Conservation (phyloP, 2,329 filamentous ascomycete genomes). For the Ophiocordyceps polyrhachis-furcata region DNA sequence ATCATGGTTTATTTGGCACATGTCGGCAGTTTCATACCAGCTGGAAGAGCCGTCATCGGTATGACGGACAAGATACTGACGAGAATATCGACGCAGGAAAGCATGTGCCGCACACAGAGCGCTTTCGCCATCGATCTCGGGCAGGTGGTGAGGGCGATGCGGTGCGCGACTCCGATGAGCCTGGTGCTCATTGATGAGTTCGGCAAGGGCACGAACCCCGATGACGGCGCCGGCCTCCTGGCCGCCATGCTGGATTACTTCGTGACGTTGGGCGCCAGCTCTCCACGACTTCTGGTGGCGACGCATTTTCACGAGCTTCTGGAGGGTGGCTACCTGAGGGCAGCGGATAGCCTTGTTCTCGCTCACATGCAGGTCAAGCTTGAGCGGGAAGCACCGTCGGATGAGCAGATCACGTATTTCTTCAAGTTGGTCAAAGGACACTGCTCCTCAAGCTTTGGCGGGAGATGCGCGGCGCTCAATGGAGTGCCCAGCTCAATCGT, state of each 20-base stretch:
- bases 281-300: constrained; percentile 39
- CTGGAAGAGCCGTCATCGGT: constrained; percentile 55
- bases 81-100: constrained; percentile 57
- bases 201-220: constrained; percentile 41
- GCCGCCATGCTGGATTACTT: constrained; percentile 40
- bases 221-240: constrained; percentile 40
- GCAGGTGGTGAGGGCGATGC: constrained; percentile 63
- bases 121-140: constrained; percentile 65
- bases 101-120: constrained; percentile 37
- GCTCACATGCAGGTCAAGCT: constrained; percentile 56
- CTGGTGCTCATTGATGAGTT: constrained; percentile 90
- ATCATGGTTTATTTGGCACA: constrained; percentile 86
- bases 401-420: constrained; percentile 53
- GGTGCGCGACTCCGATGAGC: constrained; percentile 55
- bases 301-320: constrained; percentile 59
- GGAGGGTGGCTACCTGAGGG: constrained; percentile 36
- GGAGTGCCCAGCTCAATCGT: constrained; percentile 59
- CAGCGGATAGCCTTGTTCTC: constrained; percentile 33
- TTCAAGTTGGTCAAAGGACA: constrained; percentile 52
- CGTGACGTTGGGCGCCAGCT: constrained; percentile 20
- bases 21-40: constrained; percentile 81
- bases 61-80: constrained; percentile 87
- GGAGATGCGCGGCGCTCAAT: constrained; percentile 69
- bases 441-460: constrained; percentile 69
- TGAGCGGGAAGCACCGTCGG: constrained; percentile 28